Base-by-base conservation (phyloP, 1,139 yeast species). In the Yamadazyma diddensiae region DNA sequence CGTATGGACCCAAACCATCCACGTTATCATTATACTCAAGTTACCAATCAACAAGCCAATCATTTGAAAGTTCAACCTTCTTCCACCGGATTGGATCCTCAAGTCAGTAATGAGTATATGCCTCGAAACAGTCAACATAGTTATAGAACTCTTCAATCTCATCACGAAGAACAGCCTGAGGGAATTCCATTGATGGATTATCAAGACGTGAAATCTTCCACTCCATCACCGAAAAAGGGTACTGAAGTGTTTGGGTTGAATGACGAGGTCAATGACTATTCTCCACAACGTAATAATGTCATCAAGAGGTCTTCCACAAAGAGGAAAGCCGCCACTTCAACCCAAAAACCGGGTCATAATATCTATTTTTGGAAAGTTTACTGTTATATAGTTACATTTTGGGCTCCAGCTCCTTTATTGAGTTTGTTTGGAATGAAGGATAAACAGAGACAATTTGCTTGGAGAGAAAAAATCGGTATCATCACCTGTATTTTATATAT, bases 401-500 rank as follows among this genome's bases (percentile, higher is more conserved):
- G 96, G 94, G 94, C 95, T 3, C 95, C 97, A 1, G 73, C 82
- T 3, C 82, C 90, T 0, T 43, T 90, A 21, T 62, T 92, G 50
- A 66, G 68, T 31, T 57, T 83, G 34, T 84, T 78, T 58, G 97
- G 97, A 4, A 73, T 90, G 72, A 73, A 73, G 25, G 80, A 85
- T 18, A 77, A 78, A 47, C 88, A 80, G 31, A 77, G 95, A 42
- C 97, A 87, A 55, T 77, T 79, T 67, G 97, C 97, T 0, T 92
- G 98, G 98, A 74, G 97, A 54, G 98, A 92, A 55, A 92, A 92
- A 55, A 82, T 90, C 28, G 97, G 86, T 2, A 70, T 92, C 34
- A 70, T 92, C 34, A 72, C 94, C 2, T 70, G 88, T 40, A 87
- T 92, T 49, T 47, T 82, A 19, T 76, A 75, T 46, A 62, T 84